These are phyloP conservation scores for Hericium coralloides DNA, from an alignment of 768 basidiomycete genomes.

Conservation along the genomic window DNA sequence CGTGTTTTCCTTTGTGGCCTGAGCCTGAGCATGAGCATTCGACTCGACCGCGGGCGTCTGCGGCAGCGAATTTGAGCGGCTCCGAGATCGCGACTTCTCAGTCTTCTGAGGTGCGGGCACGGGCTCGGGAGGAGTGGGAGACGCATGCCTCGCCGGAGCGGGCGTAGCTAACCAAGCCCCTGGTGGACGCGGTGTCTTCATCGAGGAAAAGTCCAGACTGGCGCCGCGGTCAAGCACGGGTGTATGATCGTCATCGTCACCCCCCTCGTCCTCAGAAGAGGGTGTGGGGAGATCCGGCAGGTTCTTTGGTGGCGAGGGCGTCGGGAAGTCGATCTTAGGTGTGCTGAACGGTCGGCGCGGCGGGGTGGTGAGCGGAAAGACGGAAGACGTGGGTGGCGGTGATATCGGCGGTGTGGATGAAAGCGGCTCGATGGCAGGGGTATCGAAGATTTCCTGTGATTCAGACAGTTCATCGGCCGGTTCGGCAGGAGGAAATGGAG, in stretches of 20 bases:
- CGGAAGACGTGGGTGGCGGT: slow-evolving; percentile 12
- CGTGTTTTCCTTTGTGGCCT: neutral
- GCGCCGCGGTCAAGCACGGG: slow-evolving; percentile 8
- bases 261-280: slow-evolving; percentile 39
- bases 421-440: neutral
- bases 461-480: neutral
- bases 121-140: slow-evolving; percentile 8
- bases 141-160: slow-evolving; percentile 17
- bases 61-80: slow-evolving; percentile 12
- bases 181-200: slow-evolving; percentile 38
- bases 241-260: slow-evolving; percentile 22
- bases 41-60: slow-evolving; percentile 5
- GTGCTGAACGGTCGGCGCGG: slow-evolving; percentile 30
- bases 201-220: slow-evolving; percentile 20
- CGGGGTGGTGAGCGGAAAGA: slow-evolving; percentile 33
- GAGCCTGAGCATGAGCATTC: neutral
- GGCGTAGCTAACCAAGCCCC: slow-evolving; percentile 38
- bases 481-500: slow-evolving; percentile 1
- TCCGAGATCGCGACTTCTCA: neutral
- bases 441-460: neutral
- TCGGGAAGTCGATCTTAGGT: slow-evolving; percentile 43
- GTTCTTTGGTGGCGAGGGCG: slow-evolving; percentile 49
- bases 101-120: neutral
- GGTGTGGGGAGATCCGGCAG: slow-evolving; percentile 63
- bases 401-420: slow-evolving; percentile 4